Percentiles rank a stretch among this genome's conserved stretches.
phyloP scores from a whole-genome alignment of 176 grass and related monocot species.

The Puccinellia tenuiflora region DNA sequence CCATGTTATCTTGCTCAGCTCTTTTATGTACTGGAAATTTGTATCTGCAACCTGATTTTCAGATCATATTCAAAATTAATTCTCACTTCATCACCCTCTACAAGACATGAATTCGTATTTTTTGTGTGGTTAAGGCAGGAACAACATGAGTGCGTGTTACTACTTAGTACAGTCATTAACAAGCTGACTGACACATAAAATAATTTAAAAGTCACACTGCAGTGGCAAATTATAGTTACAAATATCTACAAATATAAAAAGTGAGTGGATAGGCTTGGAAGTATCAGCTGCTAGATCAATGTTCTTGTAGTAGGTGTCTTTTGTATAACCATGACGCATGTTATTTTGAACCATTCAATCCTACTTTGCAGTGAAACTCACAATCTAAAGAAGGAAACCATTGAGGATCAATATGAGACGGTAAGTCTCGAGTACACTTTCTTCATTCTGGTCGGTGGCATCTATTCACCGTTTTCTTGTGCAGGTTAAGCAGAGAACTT shows the following conservation, averaged over 20 bases:
- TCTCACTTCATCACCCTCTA: not conserved
- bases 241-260: not conserved
- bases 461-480: slow-evolving; percentile 6
- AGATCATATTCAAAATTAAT: not conserved
- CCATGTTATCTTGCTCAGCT: not conserved
- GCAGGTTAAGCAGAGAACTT: slow-evolving; percentile 78
- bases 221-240: not conserved
- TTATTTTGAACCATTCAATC: slow-evolving; percentile 2
- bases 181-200: not conserved
- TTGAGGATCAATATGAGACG: slow-evolving; percentile 62
- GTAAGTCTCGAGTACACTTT: slow-evolving; percentile 41
- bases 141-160: not conserved
- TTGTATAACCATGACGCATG: not conserved
- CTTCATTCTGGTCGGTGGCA: slow-evolving; percentile 7
- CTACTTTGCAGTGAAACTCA: slow-evolving; percentile 63
- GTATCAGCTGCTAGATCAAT: not conserved
- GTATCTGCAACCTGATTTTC: not conserved
- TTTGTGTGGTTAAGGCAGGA: not conserved
- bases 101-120: not conserved
- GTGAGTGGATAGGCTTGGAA: not conserved
- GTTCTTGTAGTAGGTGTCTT: not conserved
- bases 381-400: slow-evolving; percentile 76
- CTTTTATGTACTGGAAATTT: not conserved
- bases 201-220: not conserved
- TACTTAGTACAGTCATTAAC: not conserved